A percentile compares a stretch with the other conserved stretches of the same genome.
phyloP scores from a whole-genome alignment of 192 early-diverging fungal genomes.

The Jimgerdemannia lactiflua region DNA sequence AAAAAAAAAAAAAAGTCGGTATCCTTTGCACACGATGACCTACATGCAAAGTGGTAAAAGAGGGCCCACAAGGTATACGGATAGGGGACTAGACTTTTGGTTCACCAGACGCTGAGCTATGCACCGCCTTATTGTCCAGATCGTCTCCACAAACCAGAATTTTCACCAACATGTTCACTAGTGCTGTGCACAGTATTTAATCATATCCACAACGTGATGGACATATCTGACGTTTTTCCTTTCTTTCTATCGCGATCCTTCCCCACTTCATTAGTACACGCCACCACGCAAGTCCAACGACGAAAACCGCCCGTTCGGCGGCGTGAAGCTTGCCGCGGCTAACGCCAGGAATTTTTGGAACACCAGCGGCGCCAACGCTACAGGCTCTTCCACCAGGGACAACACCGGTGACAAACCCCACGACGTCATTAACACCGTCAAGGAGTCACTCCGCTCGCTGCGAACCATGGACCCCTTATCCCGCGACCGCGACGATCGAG shows the following conservation, averaged over 20 bases:
- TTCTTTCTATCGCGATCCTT: background rate
- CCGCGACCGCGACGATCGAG: background rate
- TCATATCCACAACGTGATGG: too few species aligned
- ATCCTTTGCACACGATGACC: too few species aligned
- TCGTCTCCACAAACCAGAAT: too few species aligned
- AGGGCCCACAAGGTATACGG: too few species aligned
- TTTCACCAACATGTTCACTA: too few species aligned
- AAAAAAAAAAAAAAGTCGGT: too few species aligned
- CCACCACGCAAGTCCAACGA: background rate
- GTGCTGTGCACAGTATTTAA: too few species aligned
- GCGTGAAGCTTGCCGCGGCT: background rate
- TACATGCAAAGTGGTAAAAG: too few species aligned
- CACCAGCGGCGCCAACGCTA: background rate
- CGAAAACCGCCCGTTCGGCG: background rate
- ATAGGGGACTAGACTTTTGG: too few species aligned
- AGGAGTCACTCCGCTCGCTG: background rate
- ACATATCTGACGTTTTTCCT: background rate
- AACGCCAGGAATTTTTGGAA: background rate
- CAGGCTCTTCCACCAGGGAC: background rate
- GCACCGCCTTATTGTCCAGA: too few species aligned
- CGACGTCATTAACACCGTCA: background rate
- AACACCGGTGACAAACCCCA: background rate
- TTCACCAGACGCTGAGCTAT: too few species aligned
- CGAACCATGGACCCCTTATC: background rate
- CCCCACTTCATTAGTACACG: background rate